Evolutionary conservation across 2,329 filamentous ascomycete genomes (phyloP).

Genomic region (Alternaria infectoria): DNA sequence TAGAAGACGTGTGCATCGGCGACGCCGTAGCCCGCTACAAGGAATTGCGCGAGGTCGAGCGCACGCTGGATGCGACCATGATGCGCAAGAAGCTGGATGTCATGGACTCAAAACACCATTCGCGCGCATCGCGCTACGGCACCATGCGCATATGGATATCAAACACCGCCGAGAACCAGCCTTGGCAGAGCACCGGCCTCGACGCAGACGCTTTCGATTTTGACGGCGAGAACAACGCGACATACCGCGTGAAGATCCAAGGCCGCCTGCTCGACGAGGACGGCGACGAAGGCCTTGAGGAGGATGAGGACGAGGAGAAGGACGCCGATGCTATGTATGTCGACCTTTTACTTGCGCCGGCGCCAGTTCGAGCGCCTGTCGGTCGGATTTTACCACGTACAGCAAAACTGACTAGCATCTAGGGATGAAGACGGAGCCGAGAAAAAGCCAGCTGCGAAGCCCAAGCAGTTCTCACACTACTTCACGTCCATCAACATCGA

Average conservation of each 20-base stretch:
- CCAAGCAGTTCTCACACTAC: slow-evolving; percentile 73
- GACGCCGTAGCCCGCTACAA: slow-evolving; percentile 84
- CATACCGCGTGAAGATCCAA: slow-evolving; percentile 91
- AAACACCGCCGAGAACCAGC: slow-evolving; percentile 92
- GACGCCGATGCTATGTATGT: slow-evolving; percentile 60
- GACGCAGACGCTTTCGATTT: slow-evolving; percentile 83
- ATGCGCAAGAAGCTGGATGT: slow-evolving; percentile 93
- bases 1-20: slow-evolving; percentile 78
- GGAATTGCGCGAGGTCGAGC: slow-evolving; percentile 83
- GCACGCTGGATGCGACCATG: slow-evolving; percentile 87
- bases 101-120: slow-evolving; percentile 77
- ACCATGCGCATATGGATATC: slow-evolving; percentile 93
- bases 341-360: not conserved
- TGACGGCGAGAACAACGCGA: slow-evolving; percentile 75
- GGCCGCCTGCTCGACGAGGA: slow-evolving; percentile 74
- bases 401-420: slow-evolving; percentile 6
- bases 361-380: not conserved
- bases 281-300: slow-evolving; percentile 38
- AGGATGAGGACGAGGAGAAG: slow-evolving; percentile 42
- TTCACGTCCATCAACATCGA: slow-evolving; percentile 79
- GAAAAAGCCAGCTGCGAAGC: slow-evolving; percentile 47
- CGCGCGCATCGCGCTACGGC: slow-evolving; percentile 77
- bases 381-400: not conserved
- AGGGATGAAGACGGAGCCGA: slow-evolving; percentile 62
- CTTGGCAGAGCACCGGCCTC: slow-evolving; percentile 78